Base-by-base conservation (phyloP, 1,139 yeast species). In the Yamadazyma triangularis region DNA sequence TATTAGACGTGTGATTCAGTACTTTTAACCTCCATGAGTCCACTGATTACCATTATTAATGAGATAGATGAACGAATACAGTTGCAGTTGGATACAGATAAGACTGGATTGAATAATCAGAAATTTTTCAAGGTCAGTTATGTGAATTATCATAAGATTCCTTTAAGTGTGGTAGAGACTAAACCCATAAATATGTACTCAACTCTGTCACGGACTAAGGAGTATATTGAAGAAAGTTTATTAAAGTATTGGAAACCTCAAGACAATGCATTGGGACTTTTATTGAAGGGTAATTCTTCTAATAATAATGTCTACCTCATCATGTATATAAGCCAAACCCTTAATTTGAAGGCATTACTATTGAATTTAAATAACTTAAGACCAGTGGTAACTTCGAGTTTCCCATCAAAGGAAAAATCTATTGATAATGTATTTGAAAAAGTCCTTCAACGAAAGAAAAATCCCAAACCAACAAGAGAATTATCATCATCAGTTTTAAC, bases 391-490 rank as follows among this genome's bases (percentile, higher is more conserved):
- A 29, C 27, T 10, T 38, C 36, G 21, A 25, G 33, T 15, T n/a
- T 33, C 9, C 27, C 26, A 13, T 31, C 20, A 2, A 22, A 28
- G 15, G 27, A 24, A 9, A 13, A 18, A 6, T 8, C 24, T 30
- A 18, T 18, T 18, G 20, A 18, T 2, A 34, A 43, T 29, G 51
- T 59, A 3, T 63, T 66, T 28, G 73, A 66, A 38, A 58, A 58
- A 31, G 68, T 64, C 1, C 45, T 65, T 19, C 51, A 55, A 24
- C 48, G 47, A 28, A 60, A 60, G 40, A 51, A 54, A 35, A 34
- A 44, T 11, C 31, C 45, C 5, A 41, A 36, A 31, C 28, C 41
- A 9, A 23, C 22, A 18, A 29, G 9, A 18, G 20, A 18, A 18
- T 18, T 18, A 18, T 18, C 20, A 7, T 18, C 20, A 18, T 18